Evolutionary conservation across 345 rosid species (phyloP).

Genomic region (rapeseed (Brassica napus)): Da-Ae NC_063449.1:26329001-26329500

Average conservation of each 20-base stretch:
- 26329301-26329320: too few relatives aligned
- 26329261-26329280: too few relatives aligned
- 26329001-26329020: conserved; percentile 5
- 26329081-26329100: conserved; percentile 13
- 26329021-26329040: neutral
- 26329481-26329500: neutral
- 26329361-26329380: too few relatives aligned
- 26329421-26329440: neutral
- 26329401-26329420: too few relatives aligned
- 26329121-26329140: conserved; percentile 24
- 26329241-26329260: too few relatives aligned
- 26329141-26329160: conserved; percentile 41
- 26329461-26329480: conserved; percentile 9
- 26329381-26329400: too few relatives aligned
- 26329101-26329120: neutral
- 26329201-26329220: too few relatives aligned
- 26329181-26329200: too few relatives aligned
- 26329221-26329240: too few relatives aligned
- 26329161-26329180: conserved; percentile 22
- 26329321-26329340: too few relatives aligned
- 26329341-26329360: too few relatives aligned
- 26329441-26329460: conserved; percentile 12
- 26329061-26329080: conserved; percentile 26
- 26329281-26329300: too few relatives aligned
- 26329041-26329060: conserved; percentile 1